These are phyloP conservation scores for Akebia trifoliata DNA, from an alignment of 164 flowering plant species.

Conservation along the genomic window DNA sequence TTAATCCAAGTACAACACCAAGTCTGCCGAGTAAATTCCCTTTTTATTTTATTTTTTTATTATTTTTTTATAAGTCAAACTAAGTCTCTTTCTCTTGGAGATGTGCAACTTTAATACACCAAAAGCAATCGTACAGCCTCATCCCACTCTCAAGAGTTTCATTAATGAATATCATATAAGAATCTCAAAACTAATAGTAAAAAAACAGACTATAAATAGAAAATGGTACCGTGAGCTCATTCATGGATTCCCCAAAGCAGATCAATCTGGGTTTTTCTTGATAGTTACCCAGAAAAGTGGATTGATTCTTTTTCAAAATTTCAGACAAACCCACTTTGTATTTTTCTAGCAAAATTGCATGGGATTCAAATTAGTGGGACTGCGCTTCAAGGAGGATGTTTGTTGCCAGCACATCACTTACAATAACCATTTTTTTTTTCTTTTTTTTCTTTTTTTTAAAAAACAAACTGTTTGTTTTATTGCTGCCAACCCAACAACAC, in stretches of 20 bases:
- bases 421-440: no score
- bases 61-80: no score
- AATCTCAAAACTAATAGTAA: conserved; percentile 1
- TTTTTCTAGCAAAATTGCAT: not conserved
- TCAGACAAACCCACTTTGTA: not conserved
- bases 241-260: not conserved
- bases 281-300: not conserved
- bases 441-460: no score
- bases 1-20: conserved; percentile 14
- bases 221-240: not conserved
- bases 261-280: conserved; percentile 1
- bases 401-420: no score
- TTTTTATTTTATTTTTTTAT: no score
- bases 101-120: conserved; percentile 1
- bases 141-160: conserved; percentile 4
- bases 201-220: not conserved
- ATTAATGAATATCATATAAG: not conserved
- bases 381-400: conserved; percentile 93
- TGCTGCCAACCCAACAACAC: no score
- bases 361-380: conserved; percentile 34
- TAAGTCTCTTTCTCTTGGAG: not conserved
- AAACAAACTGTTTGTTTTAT: no score
- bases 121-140: conserved; percentile 8
- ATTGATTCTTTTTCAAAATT: conserved; percentile 1
- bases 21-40: no score